Evolutionary conservation across 2,329 filamentous ascomycete species (phyloP).

Genomic region (Arthrobotrys musiformis): DNA sequence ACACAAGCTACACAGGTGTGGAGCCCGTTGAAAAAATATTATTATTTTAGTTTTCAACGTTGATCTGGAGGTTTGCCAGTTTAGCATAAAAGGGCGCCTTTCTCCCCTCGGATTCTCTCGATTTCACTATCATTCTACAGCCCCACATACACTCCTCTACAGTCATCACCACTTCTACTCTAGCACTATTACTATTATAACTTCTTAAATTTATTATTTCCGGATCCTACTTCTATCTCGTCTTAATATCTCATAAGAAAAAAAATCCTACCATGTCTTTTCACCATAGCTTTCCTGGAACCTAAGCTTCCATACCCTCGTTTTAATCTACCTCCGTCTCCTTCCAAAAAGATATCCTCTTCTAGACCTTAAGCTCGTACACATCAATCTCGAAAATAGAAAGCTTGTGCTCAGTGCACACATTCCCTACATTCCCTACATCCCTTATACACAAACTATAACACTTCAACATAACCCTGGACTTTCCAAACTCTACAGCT

Average conservation of each 20-base stretch:
- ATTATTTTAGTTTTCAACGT: not conserved
- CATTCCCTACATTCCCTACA: no score
- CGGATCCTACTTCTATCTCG: not conserved
- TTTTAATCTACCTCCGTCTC: not conserved
- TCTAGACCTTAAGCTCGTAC: no score
- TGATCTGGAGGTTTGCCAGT: not conserved
- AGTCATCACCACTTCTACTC: not conserved
- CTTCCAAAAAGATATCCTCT: not conserved
- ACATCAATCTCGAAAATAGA: no score
- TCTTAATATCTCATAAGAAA: no score
- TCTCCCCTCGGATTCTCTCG: not conserved
- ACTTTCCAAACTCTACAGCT: no score
- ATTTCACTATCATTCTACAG: not conserved
- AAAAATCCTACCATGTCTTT: not conserved
- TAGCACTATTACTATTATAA: not conserved
- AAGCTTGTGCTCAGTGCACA: no score
- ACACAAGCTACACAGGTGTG: not conserved
- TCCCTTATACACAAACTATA: no score
- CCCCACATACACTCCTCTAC: not conserved
- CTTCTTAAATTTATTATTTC: not conserved
- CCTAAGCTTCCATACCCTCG: not conserved
- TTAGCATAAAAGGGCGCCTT: constrained; percentile 8
- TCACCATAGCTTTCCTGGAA: not conserved
- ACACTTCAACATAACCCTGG: no score
- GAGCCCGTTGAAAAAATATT: not conserved